Evolutionary conservation across 306 rosid genomes (phyloP), one percentile per base, ranked within the genome.

Genomic region (Macrotyloma uniflorum): DNA sequence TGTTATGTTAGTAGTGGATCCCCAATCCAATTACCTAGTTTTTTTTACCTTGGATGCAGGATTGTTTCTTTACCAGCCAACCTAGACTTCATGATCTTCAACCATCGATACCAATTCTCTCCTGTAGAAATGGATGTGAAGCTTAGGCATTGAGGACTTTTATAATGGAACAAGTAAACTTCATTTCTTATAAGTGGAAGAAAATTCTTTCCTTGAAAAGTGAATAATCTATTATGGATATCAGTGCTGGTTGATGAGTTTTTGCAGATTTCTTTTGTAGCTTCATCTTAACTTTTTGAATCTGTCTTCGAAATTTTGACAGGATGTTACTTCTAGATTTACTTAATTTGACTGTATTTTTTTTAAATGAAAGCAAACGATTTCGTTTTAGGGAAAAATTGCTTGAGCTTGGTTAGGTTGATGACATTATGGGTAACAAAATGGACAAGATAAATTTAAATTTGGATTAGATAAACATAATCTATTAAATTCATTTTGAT

Each of bases 61-160:
- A 87, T 90, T 40, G 96, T 91, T 76, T 89, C 89, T 79, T 87
- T 91, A 72, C 96, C 94, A 14, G 88, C 70, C 79, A 93, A 89
- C 85, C 59, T 80, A 64, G 98, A 93, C 86, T 93, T 93, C 68
- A 90, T 91, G 93, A 85, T 85, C 84, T 93, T 93, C 88, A 93
- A 93, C 87, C 98, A 91, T 72, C 88, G 98, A 51, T 96, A 96
- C 83, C 89, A 78, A 74, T 87, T 79, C 23, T 85, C 86, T 43
- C 88, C 96, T 0, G 14, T 73, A 74, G 87, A 84, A 65, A 51
- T 78, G 78, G 90, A 86, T 70, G 26, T 84, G 91, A 87, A 89
- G 87, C 84, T 85, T 55, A 90, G 71, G 38, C 88, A 71, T 47
- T 93, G 81, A 87, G 54, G 77, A 72, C 46, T 58, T 58, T 55